Evolutionary conservation across 768 basidiomycete species (phyloP).

Genomic region (Solioccasus polychromus): DNA sequence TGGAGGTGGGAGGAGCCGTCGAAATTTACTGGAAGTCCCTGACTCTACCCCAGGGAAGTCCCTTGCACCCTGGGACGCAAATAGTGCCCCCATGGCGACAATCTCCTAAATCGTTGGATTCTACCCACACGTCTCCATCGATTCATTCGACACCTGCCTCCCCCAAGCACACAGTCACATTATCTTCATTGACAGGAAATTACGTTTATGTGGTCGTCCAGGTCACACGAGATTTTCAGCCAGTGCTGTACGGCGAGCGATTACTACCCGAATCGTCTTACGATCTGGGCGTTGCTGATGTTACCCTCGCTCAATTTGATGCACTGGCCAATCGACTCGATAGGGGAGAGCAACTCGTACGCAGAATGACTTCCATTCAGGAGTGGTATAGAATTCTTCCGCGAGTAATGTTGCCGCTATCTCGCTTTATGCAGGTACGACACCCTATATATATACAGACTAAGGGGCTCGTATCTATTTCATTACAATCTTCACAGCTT

Average conservation of each 20-base stretch:
- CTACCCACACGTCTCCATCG: slow-evolving; percentile 71
- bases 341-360: slow-evolving; percentile 37
- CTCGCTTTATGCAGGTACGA: slow-evolving; percentile 70
- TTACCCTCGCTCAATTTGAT: slow-evolving; percentile 80
- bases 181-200: slow-evolving; percentile 87
- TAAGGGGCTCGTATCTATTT: slow-evolving; percentile 5
- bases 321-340: slow-evolving; percentile 54
- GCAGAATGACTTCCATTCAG: slow-evolving; percentile 27
- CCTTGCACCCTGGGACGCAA: slow-evolving; percentile 32
- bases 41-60: slow-evolving; percentile 29
- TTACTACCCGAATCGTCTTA: slow-evolving; percentile 67
- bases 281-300: slow-evolving; percentile 79
- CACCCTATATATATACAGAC: slow-evolving; percentile 1
- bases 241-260: slow-evolving; percentile 81
- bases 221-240: slow-evolving; percentile 88
- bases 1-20: slow-evolving; percentile 91
- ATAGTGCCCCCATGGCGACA: slow-evolving; percentile 36
- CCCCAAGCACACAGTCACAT: slow-evolving; percentile 61
- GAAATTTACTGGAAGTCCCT: slow-evolving; percentile 99
- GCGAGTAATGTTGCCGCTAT: slow-evolving; percentile 66
- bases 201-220: slow-evolving; percentile 87
- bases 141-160: slow-evolving; percentile 48
- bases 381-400: slow-evolving; percentile 50
- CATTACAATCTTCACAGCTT: slow-evolving; percentile 39
- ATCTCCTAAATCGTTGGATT: slow-evolving; percentile 40